phyloP scores from a whole-genome alignment of 176 grass and related monocot genomes.

The Triticum turgidum region DNA sequence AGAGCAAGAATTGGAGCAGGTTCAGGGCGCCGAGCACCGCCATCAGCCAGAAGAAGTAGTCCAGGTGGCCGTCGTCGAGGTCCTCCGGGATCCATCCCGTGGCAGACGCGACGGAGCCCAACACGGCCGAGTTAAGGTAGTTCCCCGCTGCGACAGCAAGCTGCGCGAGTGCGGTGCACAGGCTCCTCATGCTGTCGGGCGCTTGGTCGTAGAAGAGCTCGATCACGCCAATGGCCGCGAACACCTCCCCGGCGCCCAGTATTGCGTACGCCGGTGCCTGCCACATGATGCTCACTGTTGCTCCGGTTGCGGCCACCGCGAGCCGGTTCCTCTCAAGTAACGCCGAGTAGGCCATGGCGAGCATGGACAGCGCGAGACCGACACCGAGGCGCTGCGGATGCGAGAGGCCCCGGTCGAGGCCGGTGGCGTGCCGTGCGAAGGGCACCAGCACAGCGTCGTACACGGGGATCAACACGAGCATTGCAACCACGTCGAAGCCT shows the following conservation, averaged over 20 bases:
- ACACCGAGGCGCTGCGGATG: constrained; percentile 45
- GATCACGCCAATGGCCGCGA: neutral
- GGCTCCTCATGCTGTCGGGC: constrained; percentile 24
- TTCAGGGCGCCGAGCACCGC: constrained; percentile 50
- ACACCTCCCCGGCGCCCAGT: constrained; percentile 22
- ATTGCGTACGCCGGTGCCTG: constrained; percentile 32
- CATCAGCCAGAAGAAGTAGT: constrained; percentile 63
- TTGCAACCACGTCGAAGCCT: constrained; percentile 19
- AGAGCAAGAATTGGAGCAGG: constrained; percentile 17
- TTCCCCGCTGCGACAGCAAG: constrained; percentile 49
- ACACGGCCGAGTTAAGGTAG: constrained; percentile 61
- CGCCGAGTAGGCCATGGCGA: constrained; percentile 34
- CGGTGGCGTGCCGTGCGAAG: constrained; percentile 18
- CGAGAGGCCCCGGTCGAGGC: constrained; percentile 34
- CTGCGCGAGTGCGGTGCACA: constrained; percentile 26
- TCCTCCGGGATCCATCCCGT: constrained; percentile 70
- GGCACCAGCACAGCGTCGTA: constrained; percentile 39
- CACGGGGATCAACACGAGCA: constrained; percentile 29
- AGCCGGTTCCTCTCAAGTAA: constrained; percentile 42
- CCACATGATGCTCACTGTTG: constrained; percentile 34
- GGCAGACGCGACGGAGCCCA: constrained; percentile 20
- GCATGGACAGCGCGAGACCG: constrained; percentile 31
- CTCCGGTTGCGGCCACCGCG: neutral
- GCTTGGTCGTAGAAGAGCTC: constrained; percentile 28
- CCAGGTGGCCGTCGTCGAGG: constrained; percentile 54